Evolutionary conservation across 1,284 basidiomycete species (phyloP), one percentile per base, ranked within the genome.

Genomic region (Inonotus hispidus): DNA sequence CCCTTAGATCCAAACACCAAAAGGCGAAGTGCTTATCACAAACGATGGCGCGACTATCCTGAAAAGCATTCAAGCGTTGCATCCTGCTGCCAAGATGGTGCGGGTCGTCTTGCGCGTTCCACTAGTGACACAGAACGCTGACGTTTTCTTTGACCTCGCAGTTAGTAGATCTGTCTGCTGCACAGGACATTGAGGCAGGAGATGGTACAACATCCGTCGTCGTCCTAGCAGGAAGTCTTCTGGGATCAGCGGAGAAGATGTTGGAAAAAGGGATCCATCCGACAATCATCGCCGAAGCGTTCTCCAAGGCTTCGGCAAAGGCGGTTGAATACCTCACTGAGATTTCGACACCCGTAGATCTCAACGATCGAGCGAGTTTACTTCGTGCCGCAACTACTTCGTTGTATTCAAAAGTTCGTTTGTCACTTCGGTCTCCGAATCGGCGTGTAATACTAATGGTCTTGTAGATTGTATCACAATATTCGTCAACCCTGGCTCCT

Each of bases 191-290:
- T 58, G 97, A 99, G 75, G 97, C 97, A 23, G 97, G 97, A 65
- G 97, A 99, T 74, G 97, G 97, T 25, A 99, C 97, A n/a, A 99
- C 97, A 11, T 92, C 91, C 43, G 97, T 99, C 23, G 97, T 99
- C 47, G 95, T 99, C 21, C 82, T 99, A 43, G 97, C 97, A 38
- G 97, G 97, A 58, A 92, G 88, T 69, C 78, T 99, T 50, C 80
- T 99, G 2, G 90, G 90, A 54, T 95, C 95, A 27, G 95, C 97
- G 23, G 97, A 99, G 78, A 98, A 96, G 80, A 90, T 99, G 83
- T 81, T 99, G 53, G 82, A 89, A 69, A 98, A 99, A 76, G 95
- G 93, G 75, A 96, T 99, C 61, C 97, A 99, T 75, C 96, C 97
- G 11, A 98, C 95, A 13, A 92, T 97, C 73, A 93, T 99, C 67